Evolutionary conservation across 192 early-diverging fungal genomes (phyloP), one percentile per base, ranked within the genome.

Genomic region (Lunasporangiospora selenospora): DNA sequence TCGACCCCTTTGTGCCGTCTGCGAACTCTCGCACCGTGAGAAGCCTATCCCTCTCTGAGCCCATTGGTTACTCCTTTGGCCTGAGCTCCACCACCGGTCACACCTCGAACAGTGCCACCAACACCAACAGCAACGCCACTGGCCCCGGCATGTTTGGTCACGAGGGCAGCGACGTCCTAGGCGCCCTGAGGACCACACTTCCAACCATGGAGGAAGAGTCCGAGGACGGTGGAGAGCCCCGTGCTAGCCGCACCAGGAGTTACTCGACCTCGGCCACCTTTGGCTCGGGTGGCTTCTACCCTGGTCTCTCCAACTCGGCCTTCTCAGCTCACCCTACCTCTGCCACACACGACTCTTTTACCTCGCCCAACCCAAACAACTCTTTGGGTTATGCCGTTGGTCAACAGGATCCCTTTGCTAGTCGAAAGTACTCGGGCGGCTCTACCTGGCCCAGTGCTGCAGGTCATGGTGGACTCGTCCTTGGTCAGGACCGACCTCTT

Each of bases 251-350:
- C 45, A 47, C 42, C 19, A 62, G 69, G 19, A 73, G 69, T 30
- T 56, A 53, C 24, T 73, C 69, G n/a, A 73, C 69, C 12, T 73
- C 69, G 1, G 69, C 69, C 13, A 47, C 69, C 3, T 73, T 63
- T 52, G 60, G 69, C n/a, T 47, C 59, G n/a, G 58, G 59, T 29
- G 34, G 47, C 11, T 32, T 42, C 26, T 62, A 62, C n/a, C 33
- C 54, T 19, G 49, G 48, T 9, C 10, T 58, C 16, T 50, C 38
- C 3, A 57, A 32, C 42, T 52, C 42, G 9, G 26, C 49, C 6
- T 53, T 57, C n/a, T n/a, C n/a, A n/a, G n/a, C n/a, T n/a, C n/a
- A n/a, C n/a, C n/a, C n/a, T n/a, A n/a, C n/a, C n/a, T n/a, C n/a
- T n/a, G n/a, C n/a, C n/a, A n/a, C n/a, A n/a, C n/a, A n/a, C n/a